These are phyloP conservation scores for Rhynchosporium secalis DNA, from an alignment of 2,329 filamentous ascomycete species.

Conservation along the genomic window DNA sequence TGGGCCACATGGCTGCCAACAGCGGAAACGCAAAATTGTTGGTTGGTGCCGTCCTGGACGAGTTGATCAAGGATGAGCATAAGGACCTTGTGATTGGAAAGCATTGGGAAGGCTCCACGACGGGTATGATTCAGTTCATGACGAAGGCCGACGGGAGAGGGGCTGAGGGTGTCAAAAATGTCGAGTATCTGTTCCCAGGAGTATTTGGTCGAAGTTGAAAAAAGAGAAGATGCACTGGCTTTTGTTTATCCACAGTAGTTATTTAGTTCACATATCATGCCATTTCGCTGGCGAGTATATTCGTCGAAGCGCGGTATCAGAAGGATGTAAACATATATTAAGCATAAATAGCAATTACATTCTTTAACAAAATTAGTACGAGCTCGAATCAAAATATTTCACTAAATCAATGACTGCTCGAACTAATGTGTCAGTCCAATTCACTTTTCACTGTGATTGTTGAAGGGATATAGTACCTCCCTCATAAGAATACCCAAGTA, in stretches of 20 bases:
- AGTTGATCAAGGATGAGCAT: conserved; percentile 77
- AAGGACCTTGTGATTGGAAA: conserved; percentile 73
- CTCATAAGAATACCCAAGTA: neutral
- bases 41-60: conserved; percentile 83
- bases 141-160: conserved; percentile 76
- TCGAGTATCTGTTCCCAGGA: conserved; percentile 85
- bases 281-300: neutral
- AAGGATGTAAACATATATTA: neutral
- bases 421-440: too few relatives aligned
- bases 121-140: conserved; percentile 77
- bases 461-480: neutral
- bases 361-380: too few relatives aligned
- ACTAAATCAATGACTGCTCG: too few relatives aligned
- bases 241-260: neutral
- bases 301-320: neutral
- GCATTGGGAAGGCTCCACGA: conserved; percentile 75
- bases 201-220: conserved; percentile 23
- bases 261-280: conserved; percentile 2
- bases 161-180: conserved; percentile 72
- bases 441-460: too few relatives aligned
- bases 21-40: conserved; percentile 82
- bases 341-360: neutral
- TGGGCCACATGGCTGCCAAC: conserved; percentile 95
- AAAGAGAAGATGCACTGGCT: neutral
- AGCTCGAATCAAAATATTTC: too few relatives aligned